Conservation (phyloP, 352 stramenopile genomes). For the Globisporangium splendens region DNA sequence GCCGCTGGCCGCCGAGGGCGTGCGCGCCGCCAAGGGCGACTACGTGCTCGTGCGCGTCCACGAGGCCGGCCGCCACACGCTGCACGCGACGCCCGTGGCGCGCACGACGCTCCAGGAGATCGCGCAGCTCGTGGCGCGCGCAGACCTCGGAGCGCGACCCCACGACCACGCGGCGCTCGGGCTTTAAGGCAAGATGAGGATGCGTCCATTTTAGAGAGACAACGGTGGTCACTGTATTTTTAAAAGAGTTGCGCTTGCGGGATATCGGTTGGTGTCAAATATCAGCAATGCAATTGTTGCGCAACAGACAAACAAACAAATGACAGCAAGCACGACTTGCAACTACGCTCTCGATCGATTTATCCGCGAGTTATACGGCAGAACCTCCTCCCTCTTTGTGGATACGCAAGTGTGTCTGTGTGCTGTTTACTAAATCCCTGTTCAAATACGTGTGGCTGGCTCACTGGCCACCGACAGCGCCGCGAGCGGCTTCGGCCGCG, state of each 20-base stretch:
- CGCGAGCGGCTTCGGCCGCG: conserved; percentile 68
- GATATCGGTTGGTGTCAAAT: not conserved
- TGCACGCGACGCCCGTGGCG: conserved; percentile 77
- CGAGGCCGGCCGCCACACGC: conserved; percentile 77
- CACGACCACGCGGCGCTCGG: conserved; percentile 30
- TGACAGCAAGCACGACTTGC: no score
- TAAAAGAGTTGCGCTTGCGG: not conserved
- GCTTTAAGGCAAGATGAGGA: conserved; percentile 10
- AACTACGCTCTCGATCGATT: no score
- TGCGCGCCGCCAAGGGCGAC: conserved; percentile 61
- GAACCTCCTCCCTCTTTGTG: no score
- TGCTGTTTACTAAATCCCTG: not conserved
- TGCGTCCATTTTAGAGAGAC: not conserved
- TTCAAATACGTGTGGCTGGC: not conserved
- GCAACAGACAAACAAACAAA: no score
- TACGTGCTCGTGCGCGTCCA: conserved; percentile 83
- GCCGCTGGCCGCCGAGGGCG: conserved; percentile 21
- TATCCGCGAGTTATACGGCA: no score
- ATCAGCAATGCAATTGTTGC: no score
- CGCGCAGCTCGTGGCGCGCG: conserved; percentile 36
- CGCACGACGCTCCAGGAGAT: conserved; percentile 73
- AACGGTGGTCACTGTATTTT: not conserved
- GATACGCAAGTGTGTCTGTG: not conserved
- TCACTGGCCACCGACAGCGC: conserved; percentile 33
- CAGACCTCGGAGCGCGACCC: conserved; percentile 55